Percentiles rank a stretch among this genome's conserved stretches.
phyloP scores from a whole-genome alignment of 805 yeast species.

The Teunomyces atbi region DNA sequence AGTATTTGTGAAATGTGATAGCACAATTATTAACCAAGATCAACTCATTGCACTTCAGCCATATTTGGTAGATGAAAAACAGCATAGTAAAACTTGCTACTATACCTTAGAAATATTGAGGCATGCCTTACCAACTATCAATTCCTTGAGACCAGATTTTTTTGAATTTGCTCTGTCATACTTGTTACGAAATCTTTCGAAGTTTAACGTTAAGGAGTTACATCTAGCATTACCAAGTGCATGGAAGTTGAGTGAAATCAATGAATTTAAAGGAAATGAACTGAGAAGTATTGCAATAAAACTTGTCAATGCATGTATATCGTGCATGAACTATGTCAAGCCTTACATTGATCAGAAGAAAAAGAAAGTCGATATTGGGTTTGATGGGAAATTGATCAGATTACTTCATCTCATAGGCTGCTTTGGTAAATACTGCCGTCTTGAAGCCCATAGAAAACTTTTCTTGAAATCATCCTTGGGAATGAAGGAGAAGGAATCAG shows the following conservation, averaged over 20 bases:
- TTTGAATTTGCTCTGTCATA: constrained; percentile 48
- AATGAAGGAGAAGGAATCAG: constrained; percentile 50
- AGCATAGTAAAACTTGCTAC: constrained; percentile 40
- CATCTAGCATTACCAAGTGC: constrained; percentile 73
- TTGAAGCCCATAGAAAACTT: constrained; percentile 44
- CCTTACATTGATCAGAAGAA: constrained; percentile 40
- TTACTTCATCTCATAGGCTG: constrained; percentile 64
- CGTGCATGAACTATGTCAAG: constrained; percentile 52
- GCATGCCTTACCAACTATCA: constrained; percentile 43
- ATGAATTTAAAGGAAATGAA: constrained; percentile 55
- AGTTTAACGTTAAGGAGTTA: constrained; percentile 57
- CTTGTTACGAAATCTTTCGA: constrained; percentile 57
- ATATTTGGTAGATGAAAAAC: constrained; percentile 48
- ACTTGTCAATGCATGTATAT: constrained; percentile 60
- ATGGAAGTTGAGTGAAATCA: constrained; percentile 53
- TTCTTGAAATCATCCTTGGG: constrained; percentile 42
- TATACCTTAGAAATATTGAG: constrained; percentile 55
- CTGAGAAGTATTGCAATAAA: constrained; percentile 46
- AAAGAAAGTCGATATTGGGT: constrained; percentile 6
- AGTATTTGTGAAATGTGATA: constrained; percentile 51
- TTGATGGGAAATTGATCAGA: constrained; percentile 39
- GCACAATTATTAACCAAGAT: constrained; percentile 58
- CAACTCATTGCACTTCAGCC: constrained; percentile 68
- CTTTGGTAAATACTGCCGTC: constrained; percentile 68
- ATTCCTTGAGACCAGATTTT: constrained; percentile 50